Evolutionary conservation across 2,329 filamentous ascomycete genomes (phyloP).

Genomic region (Arthrobotrys iridis): DNA sequence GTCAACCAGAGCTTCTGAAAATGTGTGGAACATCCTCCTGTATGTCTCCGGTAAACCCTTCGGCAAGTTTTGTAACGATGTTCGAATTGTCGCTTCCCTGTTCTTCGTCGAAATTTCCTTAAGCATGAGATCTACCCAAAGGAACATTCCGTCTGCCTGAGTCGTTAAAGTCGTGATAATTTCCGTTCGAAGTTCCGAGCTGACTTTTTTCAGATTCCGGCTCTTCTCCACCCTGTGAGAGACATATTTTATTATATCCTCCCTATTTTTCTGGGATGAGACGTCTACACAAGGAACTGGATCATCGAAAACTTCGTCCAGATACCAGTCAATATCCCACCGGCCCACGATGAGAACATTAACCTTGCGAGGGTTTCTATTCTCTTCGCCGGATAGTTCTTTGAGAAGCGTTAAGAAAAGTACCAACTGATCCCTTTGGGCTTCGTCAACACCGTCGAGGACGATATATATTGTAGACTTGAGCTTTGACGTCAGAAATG

Average conservation of each 20-base stretch:
- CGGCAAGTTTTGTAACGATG: constrained; percentile 2
- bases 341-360: neutral
- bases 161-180: neutral
- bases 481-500: neutral
- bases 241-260: neutral
- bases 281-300: neutral
- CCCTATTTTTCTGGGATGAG: neutral
- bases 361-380: neutral
- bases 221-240: neutral
- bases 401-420: neutral
- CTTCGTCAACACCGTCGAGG: constrained; percentile 8
- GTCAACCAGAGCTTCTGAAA: neutral
- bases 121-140: constrained; percentile 4
- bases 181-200: neutral
- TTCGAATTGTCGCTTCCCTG: neutral
- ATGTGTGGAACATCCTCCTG: neutral
- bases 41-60: constrained; percentile 6
- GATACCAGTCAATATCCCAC: neutral
- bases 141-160: constrained; percentile 8
- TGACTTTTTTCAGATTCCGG: neutral
- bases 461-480: neutral
- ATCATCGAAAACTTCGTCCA: neutral
- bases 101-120: constrained; percentile 18
- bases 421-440: neutral
- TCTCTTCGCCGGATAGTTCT: neutral